These are phyloP conservation scores for Trichoderma sp. DNA, from an alignment of 2,329 filamentous ascomycete genomes.

Conservation along the genomic window DNA sequence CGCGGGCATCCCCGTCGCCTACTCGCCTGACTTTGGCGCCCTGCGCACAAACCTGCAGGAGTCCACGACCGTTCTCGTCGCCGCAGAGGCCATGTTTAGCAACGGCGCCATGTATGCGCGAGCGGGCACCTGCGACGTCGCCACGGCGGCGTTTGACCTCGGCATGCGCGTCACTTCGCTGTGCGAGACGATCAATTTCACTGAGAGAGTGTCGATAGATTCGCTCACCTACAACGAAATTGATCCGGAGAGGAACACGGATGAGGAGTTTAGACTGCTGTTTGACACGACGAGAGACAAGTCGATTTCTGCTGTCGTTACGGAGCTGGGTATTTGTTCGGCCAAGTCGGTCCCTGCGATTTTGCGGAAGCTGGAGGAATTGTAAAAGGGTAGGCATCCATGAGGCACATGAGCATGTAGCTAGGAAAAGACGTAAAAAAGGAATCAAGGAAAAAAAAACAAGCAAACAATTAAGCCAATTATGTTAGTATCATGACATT, in stretches of 20 bases:
- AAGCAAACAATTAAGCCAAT: neutral
- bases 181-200: slow-evolving; percentile 95
- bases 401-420: neutral
- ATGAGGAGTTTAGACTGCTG: slow-evolving; percentile 64
- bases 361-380: slow-evolving; percentile 58
- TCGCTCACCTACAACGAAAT: slow-evolving; percentile 95
- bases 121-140: slow-evolving; percentile 82
- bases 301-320: slow-evolving; percentile 85
- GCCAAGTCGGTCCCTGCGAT: slow-evolving; percentile 78
- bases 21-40: slow-evolving; percentile 74
- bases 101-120: slow-evolving; percentile 90
- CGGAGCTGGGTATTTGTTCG: slow-evolving; percentile 84
- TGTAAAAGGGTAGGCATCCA: slow-evolving; percentile 36
- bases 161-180: slow-evolving; percentile 83
- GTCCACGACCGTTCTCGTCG: slow-evolving; percentile 76
- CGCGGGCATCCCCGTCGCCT: slow-evolving; percentile 74
- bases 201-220: slow-evolving; percentile 79
- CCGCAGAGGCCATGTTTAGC: slow-evolving; percentile 92
- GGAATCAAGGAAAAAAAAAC: neutral
- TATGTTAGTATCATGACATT: neutral
- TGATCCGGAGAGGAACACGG: slow-evolving; percentile 67
- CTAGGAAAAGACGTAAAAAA: neutral
- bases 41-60: slow-evolving; percentile 70
- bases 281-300: slow-evolving; percentile 91
- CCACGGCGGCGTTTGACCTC: slow-evolving; percentile 75